phyloP scores from a whole-genome alignment of 179 eudicot genomes.

The Corrigiola litoralis region DNA sequence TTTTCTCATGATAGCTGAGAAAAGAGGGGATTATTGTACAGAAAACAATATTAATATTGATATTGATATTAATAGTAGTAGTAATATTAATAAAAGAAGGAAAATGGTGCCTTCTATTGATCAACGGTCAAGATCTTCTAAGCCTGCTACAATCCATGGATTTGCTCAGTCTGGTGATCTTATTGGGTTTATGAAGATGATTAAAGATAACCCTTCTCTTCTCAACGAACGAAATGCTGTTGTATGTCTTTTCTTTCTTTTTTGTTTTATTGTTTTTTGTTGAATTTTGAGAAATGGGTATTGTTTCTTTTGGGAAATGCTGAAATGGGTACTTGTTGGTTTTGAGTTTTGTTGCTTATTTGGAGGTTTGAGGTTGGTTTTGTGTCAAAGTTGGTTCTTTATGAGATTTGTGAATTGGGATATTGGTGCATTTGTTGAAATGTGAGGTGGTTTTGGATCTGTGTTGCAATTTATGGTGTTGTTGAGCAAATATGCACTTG shows the following conservation, averaged over 20 bases:
- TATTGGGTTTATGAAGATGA: slow-evolving; percentile 44
- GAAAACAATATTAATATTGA: not conserved
- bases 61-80: not conserved
- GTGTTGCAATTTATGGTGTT: not conserved
- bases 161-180: slow-evolving; percentile 86
- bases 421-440: not conserved
- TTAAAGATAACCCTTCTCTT: slow-evolving; percentile 62
- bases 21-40: not conserved
- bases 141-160: slow-evolving; percentile 65
- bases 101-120: slow-evolving; percentile 56
- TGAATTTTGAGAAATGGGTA: not conserved
- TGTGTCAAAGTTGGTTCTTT: slow-evolving; percentile 1
- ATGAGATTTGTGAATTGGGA: slow-evolving; percentile 5
- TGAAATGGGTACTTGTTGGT: not conserved
- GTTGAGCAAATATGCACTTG: not conserved
- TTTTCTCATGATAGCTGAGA: not conserved
- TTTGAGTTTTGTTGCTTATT: not conserved
- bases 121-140: slow-evolving; percentile 60
- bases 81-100: not conserved
- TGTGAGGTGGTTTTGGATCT: slow-evolving; percentile 9
- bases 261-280: not conserved
- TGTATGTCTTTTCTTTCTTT: slow-evolving; percentile 35
- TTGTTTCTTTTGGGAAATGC: not conserved
- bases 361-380: not conserved
- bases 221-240: slow-evolving; percentile 88